phyloP scores from a whole-genome alignment of 495 filamentous ascomycete genomes.

The Copromyces sp. region DNA sequence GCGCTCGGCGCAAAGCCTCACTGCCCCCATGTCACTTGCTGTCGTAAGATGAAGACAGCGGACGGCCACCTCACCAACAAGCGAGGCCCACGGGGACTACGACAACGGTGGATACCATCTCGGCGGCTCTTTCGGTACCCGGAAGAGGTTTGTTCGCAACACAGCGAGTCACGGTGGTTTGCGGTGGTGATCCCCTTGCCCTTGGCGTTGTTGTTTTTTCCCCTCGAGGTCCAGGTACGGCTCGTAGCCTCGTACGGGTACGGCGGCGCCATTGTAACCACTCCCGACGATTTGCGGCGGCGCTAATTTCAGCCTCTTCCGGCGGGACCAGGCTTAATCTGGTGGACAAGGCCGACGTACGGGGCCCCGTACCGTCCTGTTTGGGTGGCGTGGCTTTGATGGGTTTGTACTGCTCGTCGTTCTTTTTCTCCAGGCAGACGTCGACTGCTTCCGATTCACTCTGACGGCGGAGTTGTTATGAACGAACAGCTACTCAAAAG shows the following conservation, averaged over 20 bases:
- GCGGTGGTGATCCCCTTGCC: not conserved
- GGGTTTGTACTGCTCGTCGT: not conserved
- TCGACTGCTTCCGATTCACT: not conserved
- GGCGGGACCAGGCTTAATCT: not conserved
- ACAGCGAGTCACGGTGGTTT: not conserved
- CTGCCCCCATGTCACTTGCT: not conserved
- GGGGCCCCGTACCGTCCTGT: not conserved
- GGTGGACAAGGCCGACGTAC: not conserved
- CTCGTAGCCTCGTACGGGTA: not conserved
- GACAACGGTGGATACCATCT: not conserved
- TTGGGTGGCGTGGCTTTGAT: not conserved
- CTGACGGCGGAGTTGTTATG: not conserved
- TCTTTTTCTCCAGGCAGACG: not conserved
- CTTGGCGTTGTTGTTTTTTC: not conserved
- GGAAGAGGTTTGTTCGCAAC: not conserved
- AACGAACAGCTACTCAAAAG: not conserved
- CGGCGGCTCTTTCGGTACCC: not conserved
- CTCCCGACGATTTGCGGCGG: not conserved
- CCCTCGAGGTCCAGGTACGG: not conserved
- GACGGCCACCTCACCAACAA: not conserved
- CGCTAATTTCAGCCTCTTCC: not conserved
- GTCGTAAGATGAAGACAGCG: not conserved
- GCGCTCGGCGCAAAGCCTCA: not conserved
- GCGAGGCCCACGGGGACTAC: not conserved
- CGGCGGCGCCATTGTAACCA: not conserved